Evolutionary conservation across 179 eudicot species (phyloP).

Genomic region (Patellifolia procumbens): DNA sequence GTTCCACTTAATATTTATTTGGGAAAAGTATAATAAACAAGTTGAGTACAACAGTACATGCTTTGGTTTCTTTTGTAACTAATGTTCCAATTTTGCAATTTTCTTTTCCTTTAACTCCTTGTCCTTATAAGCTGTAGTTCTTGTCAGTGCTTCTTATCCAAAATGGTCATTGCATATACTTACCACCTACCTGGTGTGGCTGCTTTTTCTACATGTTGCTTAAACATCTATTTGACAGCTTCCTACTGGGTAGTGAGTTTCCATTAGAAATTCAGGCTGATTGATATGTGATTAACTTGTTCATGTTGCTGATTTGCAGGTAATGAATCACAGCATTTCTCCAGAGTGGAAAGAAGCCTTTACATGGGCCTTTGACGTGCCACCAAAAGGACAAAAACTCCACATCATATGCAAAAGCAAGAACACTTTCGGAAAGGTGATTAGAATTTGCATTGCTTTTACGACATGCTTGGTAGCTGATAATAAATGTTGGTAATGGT

Average conservation of each 20-base stretch:
- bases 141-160: not conserved
- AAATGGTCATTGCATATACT: not conserved
- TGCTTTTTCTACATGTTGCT: conserved; percentile 5
- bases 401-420: conserved; percentile 79
- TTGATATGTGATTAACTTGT: conserved; percentile 2
- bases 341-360: conserved; percentile 86
- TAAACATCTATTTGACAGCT: not conserved
- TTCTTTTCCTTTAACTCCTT: not conserved
- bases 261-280: not conserved
- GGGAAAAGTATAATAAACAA: no score
- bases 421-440: conserved; percentile 82
- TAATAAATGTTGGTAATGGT: no score
- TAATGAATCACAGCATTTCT: conserved; percentile 55
- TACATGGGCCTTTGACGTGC: conserved; percentile 83
- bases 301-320: conserved; percentile 39
- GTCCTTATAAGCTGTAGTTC: not conserved
- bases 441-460: not conserved
- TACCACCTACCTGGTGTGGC: not conserved
- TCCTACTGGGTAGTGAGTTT: not conserved
- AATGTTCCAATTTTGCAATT: not conserved
- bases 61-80: no score
- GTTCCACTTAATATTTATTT: no score
- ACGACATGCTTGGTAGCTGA: no score
- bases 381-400: conserved; percentile 86
- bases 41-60: no score